Evolutionary conservation across 2,329 filamentous ascomycete species (phyloP).

Genomic region (Trichoderma lentiforme): DNA sequence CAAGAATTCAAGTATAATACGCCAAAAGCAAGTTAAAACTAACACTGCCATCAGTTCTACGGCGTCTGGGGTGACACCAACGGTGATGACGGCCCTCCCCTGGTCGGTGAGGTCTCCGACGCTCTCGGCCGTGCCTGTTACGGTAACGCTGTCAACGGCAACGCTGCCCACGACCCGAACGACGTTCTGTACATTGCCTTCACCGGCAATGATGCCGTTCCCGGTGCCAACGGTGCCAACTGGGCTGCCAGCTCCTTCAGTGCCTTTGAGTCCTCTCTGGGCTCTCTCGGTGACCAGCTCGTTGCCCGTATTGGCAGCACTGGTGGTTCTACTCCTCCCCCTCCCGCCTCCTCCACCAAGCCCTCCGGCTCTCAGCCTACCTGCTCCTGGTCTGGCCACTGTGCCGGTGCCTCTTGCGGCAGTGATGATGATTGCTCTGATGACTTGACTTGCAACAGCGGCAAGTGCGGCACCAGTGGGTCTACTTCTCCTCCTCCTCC

Average conservation of each 20-base stretch:
- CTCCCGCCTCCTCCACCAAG: neutral
- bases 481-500: neutral
- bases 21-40: neutral
- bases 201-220: constrained; percentile 50
- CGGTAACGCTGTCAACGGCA: constrained; percentile 46
- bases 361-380: neutral
- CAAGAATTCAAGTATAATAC: neutral
- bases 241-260: constrained; percentile 47
- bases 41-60: constrained; percentile 39
- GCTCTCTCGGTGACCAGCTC: constrained; percentile 44
- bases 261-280: constrained; percentile 44
- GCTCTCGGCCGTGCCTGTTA: constrained; percentile 53
- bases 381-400: constrained; percentile 16
- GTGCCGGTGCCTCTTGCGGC: constrained; percentile 6
- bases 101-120: constrained; percentile 52
- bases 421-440: constrained; percentile 15
- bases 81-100: constrained; percentile 43
- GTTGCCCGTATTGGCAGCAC: constrained; percentile 33
- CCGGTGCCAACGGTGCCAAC: constrained; percentile 46
- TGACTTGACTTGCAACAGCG: constrained; percentile 13
- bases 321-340: neutral
- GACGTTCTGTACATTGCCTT: constrained; percentile 61
- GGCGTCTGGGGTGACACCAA: constrained; percentile 59
- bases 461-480: neutral
- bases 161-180: constrained; percentile 38